Conservation (phyloP, 2,329 filamentous ascomycete genomes). For the Pestalotiopsis sp. region DNA sequence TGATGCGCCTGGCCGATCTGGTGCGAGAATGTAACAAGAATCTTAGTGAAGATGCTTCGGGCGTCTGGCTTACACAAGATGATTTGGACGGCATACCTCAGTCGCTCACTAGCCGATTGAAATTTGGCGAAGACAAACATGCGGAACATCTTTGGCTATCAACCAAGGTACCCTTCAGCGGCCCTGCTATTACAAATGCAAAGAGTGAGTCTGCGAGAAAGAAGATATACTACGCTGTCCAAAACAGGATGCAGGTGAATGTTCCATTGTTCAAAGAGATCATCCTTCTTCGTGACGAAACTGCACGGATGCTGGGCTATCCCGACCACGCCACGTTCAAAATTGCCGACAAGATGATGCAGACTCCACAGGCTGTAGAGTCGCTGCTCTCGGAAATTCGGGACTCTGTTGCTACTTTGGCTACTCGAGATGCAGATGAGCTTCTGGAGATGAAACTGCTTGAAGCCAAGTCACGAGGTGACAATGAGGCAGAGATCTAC, state of each 20-base stretch:
- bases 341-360: slow-evolving; percentile 64
- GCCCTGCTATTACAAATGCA: not conserved
- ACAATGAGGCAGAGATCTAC: not conserved
- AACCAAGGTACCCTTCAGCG: not conserved
- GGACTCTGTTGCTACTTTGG: slow-evolving; percentile 49
- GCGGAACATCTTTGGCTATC: not conserved
- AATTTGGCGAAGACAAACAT: not conserved
- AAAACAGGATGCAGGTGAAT: slow-evolving; percentile 13
- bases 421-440: slow-evolving; percentile 28
- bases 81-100: slow-evolving; percentile 1
- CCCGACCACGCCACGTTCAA: slow-evolving; percentile 58
- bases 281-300: slow-evolving; percentile 58
- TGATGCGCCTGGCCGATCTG: not conserved
- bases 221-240: not conserved
- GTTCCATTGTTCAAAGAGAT: slow-evolving; percentile 54
- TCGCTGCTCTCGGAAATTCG: slow-evolving; percentile 55
- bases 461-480: slow-evolving; percentile 37
- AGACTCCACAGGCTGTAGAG: slow-evolving; percentile 57
- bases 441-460: not conserved
- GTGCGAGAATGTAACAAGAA: not conserved
- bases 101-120: not conserved
- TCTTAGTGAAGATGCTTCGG: not conserved
- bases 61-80: not conserved
- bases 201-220: not conserved
- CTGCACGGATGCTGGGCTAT: slow-evolving; percentile 59